Conservation (phyloP, 257 asterid species). For the Jaltomata sinuosa region DNA sequence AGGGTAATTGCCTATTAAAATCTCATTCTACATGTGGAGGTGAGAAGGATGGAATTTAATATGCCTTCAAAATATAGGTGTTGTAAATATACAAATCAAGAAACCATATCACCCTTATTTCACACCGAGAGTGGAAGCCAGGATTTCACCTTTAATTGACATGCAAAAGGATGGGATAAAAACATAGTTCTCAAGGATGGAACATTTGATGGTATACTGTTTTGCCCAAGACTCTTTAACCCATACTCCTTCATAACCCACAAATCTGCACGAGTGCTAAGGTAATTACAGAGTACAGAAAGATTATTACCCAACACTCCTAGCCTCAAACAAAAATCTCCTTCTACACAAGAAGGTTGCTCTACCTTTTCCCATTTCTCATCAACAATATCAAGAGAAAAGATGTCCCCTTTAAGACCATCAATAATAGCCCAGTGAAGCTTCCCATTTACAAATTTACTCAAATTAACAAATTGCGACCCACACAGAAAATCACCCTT, state of each 20-base stretch:
- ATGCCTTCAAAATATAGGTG: too few relatives aligned
- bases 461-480: too few relatives aligned
- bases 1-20: too few relatives aligned
- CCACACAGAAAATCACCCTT: too few relatives aligned
- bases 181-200: neutral
- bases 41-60: too few relatives aligned
- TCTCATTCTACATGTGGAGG: too few relatives aligned
- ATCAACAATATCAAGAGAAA: too few relatives aligned
- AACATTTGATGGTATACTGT: constrained; percentile 22
- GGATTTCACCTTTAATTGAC: too few relatives aligned
- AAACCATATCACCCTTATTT: too few relatives aligned
- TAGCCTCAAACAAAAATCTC: constrained; percentile 10
- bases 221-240: constrained; percentile 34
- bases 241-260: constrained; percentile 42
- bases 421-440: neutral
- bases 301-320: constrained; percentile 27
- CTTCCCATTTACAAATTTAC: neutral
- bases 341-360: neutral
- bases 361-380: neutral
- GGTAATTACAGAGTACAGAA: constrained; percentile 25
- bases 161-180: too few relatives aligned
- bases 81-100: too few relatives aligned
- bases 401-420: neutral
- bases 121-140: too few relatives aligned
- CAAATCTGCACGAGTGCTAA: constrained; percentile 15